Conservation (phyloP, 306 rosid genomes). For the Corylus americana region DNA sequence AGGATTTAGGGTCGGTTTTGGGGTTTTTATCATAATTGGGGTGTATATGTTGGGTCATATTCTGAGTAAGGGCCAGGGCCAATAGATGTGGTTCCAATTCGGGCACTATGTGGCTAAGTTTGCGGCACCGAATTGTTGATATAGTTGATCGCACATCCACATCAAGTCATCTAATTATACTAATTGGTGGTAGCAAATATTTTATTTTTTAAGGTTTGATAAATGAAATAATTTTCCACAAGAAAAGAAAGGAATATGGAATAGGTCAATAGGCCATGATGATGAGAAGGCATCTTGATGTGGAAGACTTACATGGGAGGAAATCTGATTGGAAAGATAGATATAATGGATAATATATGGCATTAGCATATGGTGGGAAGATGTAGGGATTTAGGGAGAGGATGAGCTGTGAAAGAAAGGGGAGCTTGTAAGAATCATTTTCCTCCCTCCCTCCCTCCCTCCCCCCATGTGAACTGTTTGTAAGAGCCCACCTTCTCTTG, state of each 20-base stretch:
- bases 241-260: neutral
- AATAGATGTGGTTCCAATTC: too few species aligned
- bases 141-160: too few species aligned
- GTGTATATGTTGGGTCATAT: too few species aligned
- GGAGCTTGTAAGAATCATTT: conserved; percentile 54
- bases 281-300: neutral
- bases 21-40: too few species aligned
- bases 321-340: conserved; percentile 31
- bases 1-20: neutral
- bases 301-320: conserved; percentile 16
- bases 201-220: neutral
- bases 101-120: too few species aligned
- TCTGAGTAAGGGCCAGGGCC: too few species aligned
- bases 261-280: neutral
- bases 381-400: conserved; percentile 35
- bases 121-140: too few species aligned
- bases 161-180: too few species aligned
- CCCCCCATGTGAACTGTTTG: conserved; percentile 80
- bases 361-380: conserved; percentile 32
- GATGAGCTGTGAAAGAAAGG: conserved; percentile 76
- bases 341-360: conserved; percentile 10
- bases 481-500: conserved; percentile 59
- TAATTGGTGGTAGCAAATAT: neutral
- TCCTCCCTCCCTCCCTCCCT: conserved; percentile 40
- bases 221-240: neutral